Base-by-base conservation (phyloP, 177 flowering plant species). In the Vitis hybrid region DNA sequence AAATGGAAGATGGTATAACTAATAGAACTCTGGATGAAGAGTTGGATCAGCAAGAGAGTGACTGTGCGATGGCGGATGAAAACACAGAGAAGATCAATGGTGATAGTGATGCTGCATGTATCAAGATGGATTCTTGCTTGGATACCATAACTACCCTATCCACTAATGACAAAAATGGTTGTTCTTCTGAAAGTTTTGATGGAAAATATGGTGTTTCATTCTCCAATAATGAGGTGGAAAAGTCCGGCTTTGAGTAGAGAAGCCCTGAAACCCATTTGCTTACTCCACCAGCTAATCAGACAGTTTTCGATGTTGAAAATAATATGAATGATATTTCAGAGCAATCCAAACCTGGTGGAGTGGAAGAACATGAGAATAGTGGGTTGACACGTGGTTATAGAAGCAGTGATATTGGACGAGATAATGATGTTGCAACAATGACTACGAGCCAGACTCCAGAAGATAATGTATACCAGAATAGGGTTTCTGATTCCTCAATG, bases 301-400 rank as follows among this genome's bases (percentile, higher is more conserved):
- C 65, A 33, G 52, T 21, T 48, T 68, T 45, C 70, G 72, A 51
- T 68, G 59, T 69, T 67, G 75, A 63, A 22, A 64, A 59, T 75
- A 63, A 31, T 21, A 22, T 19, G 50, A 72, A 69, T 64, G 26
- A 53, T 53, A 65, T 29, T 16, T 19, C 33, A 26, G 81, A 70
- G 71, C 70, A 31, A 61, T 51, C 65, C 51, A 69, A 66, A 65
- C 65, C 69, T 18, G 57, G 64, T 57, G 85, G 79, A 65, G 51
- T 56, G 58, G 71, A 69, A 58, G 78, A 74, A 48, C 33, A 53
- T 66, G 71, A 58, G 5, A 70, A 58, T 65, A 60, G 53, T 70
- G 77, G 59, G 56, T 51, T 69, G 50, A 77, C 31, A 45, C 62
- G 56, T 64, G 74, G 59, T 50, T 70, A 75, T 65, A 74, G 58